Evolutionary conservation across 225 moss, liverwort and hornwort species (phyloP), one percentile per base, ranked within the genome.

Genomic region (Marchantia polymorpha): DNA sequence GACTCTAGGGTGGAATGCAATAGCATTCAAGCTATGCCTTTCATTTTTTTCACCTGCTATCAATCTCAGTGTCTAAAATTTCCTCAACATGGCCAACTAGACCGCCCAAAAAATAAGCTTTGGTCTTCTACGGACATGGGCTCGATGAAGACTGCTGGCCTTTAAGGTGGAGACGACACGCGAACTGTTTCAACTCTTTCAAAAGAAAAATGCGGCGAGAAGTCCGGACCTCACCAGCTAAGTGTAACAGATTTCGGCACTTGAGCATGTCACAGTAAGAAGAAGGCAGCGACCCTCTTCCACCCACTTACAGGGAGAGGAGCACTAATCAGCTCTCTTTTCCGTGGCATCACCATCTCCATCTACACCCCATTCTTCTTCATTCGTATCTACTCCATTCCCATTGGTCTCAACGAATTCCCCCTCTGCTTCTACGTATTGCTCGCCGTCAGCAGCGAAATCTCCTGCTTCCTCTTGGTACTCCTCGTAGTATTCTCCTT

Each of bases 351-450:
- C 86, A 39, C 69, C 82, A 29, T 80, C 78, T 12, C 76, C 80
- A 67, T 92, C 87, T 77, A 88, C 59, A 78, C 84, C 88, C 91
- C 89, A 90, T 85, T 91, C 91, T 63, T 88, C 89, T 64, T 79
- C 85, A 59, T 39, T 83, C 77, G 87, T 86, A 52, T 81, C 84
- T 49, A 70, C 80, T 81, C 82, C 87, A 66, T 89, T 84, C 30
- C 78, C 86, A 31, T 78, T 78, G 30, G 78, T 52, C 63, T 91
- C 90, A 72, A 84, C 67, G 84, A 91, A 88, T 69, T 90, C 93
- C 52, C 87, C 91, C 65, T 91, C 89, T 70, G 74, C 77, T 75
- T 89, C 90, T 73, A 77, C 77, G 75, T 75, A 78, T 25, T 87
- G 83, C 51, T 81, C 89, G 16, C 69, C 89, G 50, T 89, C 90